phyloP scores from a whole-genome alignment of 352 stramenopile genomes.

The Pythium scleroteichum region DNA sequence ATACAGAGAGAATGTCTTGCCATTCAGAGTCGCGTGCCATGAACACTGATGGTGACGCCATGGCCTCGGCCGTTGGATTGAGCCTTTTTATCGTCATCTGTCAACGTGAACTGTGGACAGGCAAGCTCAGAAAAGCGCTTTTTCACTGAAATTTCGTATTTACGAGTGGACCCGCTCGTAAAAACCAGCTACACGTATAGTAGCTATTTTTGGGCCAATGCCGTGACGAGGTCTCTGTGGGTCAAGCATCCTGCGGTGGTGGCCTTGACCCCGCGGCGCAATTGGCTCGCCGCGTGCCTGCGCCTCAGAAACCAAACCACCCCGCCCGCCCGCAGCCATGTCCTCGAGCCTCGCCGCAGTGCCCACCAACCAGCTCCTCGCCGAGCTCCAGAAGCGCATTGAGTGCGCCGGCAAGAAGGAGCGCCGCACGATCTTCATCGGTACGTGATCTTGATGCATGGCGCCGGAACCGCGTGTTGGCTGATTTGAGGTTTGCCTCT shows the following conservation, averaged over 20 bases:
- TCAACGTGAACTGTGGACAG: background rate
- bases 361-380: constrained; percentile 83
- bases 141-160: constrained; percentile 10
- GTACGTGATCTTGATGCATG: too few relatives aligned
- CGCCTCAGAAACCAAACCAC: constrained; percentile 27
- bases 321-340: constrained; percentile 24
- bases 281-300: constrained; percentile 2
- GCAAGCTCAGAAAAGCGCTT: constrained; percentile 5
- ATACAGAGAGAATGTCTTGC: too few relatives aligned
- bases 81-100: background rate
- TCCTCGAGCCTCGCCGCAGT: constrained; percentile 67
- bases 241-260: background rate
- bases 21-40: background rate
- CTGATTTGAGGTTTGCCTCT: constrained; percentile 17
- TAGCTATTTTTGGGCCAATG: constrained; percentile 26
- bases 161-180: constrained; percentile 13
- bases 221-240: constrained; percentile 12
- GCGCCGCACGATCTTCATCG: constrained; percentile 94
- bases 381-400: constrained; percentile 91
- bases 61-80: background rate
- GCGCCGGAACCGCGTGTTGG: too few relatives aligned
- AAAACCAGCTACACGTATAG: constrained; percentile 3
- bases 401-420: constrained; percentile 93
- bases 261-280: constrained; percentile 1
- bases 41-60: constrained; percentile 1